A percentile compares a stretch with the other conserved stretches of the same genome.
Conservation (phyloP, 768 basidiomycete species). For the Russula compacta region DNA sequence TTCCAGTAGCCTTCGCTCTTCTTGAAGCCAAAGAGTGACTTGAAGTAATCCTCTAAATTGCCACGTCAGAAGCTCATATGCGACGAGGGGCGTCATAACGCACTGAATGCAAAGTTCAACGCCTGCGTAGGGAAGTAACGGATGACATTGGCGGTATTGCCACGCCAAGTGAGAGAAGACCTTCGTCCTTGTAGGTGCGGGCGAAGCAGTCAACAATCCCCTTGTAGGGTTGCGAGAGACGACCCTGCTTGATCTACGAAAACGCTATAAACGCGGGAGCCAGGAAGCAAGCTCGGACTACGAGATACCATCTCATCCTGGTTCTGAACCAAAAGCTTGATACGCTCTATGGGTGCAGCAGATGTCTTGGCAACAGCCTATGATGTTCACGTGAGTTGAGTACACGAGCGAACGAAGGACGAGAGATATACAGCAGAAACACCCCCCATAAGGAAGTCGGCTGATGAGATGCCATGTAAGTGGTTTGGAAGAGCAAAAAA, state of each 20-base stretch:
- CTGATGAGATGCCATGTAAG: slow-evolving; percentile 37
- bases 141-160: slow-evolving; percentile 99
- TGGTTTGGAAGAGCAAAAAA: slow-evolving; percentile 16
- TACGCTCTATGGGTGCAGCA: slow-evolving; percentile 99
- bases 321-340: slow-evolving; percentile 97
- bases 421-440: slow-evolving; percentile 66
- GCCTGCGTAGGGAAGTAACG: slow-evolving; percentile 99
- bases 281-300: slow-evolving; percentile 1
- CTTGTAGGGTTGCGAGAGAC: slow-evolving; percentile 94
- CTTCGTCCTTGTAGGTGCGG: slow-evolving; percentile 93
- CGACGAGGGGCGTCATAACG: slow-evolving; percentile 29
- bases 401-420: neutral
- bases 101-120: slow-evolving; percentile 99
- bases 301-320: slow-evolving; percentile 98
- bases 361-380: slow-evolving; percentile 98
- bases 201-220: slow-evolving; percentile 86
- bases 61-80: slow-evolving; percentile 16
- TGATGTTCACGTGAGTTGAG: slow-evolving; percentile 15
- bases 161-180: slow-evolving; percentile 95
- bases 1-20: slow-evolving; percentile 96
- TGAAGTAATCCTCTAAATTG: slow-evolving; percentile 87
- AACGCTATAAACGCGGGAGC: neutral
- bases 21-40: slow-evolving; percentile 98
- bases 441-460: slow-evolving; percentile 96
- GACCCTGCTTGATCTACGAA: slow-evolving; percentile 93